Conservation (phyloP, 371 early-diverging fungal genomes). For the Apophysomyces trapeziformis region DNA sequence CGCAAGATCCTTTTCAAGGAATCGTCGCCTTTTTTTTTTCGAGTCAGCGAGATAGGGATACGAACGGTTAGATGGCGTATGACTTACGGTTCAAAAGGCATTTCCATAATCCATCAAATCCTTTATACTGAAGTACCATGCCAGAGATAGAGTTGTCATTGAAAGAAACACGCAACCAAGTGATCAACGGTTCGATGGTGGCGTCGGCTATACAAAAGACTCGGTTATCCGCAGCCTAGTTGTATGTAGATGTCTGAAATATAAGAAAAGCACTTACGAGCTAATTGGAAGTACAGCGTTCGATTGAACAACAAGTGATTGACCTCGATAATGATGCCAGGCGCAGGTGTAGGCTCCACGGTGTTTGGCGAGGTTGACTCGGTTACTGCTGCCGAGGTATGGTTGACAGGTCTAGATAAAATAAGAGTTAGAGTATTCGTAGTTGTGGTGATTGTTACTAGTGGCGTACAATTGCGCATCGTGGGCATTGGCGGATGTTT, state of each 20-base stretch:
- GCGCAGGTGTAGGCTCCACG: constrained; percentile 1
- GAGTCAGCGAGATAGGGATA: neutral
- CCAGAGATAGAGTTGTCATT: constrained; percentile 51
- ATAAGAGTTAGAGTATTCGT: neutral
- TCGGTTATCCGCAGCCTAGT: too few species aligned
- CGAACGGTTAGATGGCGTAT: neutral
- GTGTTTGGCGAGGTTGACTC: neutral
- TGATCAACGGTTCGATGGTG: constrained; percentile 54
- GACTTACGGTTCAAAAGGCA: constrained; percentile 36
- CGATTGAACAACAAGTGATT: constrained; percentile 48
- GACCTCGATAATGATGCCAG: constrained; percentile 50
- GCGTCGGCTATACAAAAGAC: constrained; percentile 39
- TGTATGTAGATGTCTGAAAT: neutral
- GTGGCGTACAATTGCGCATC: constrained; percentile 1
- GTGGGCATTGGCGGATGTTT: neutral
- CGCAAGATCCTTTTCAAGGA: constrained; percentile 35
- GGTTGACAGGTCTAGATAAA: neutral
- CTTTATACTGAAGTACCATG: constrained; percentile 49
- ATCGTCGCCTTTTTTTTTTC: constrained; percentile 25
- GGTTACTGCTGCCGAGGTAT: neutral
- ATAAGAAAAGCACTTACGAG: constrained; percentile 33
- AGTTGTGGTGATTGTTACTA: too few species aligned
- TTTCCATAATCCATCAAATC: constrained; percentile 41
- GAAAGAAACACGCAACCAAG: constrained; percentile 50
- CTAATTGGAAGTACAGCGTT: constrained; percentile 49